These are phyloP conservation scores for Neopestalotiopsis clavispora DNA, from an alignment of 2,329 filamentous ascomycete genomes.

Conservation along the genomic window DNA sequence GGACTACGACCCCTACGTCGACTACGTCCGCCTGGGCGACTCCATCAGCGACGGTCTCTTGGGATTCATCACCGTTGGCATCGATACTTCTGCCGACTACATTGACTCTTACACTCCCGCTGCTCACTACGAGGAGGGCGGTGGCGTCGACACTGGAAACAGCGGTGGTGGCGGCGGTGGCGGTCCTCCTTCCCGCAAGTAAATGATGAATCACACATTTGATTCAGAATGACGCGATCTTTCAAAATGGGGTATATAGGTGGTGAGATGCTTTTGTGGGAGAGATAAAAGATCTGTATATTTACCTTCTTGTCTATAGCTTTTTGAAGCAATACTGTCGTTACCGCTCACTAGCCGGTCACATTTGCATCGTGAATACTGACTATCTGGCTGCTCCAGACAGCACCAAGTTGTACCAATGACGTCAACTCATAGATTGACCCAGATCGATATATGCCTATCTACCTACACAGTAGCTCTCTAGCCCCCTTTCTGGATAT, in stretches of 20 bases:
- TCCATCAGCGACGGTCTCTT: conserved; percentile 13
- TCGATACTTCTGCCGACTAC: conserved; percentile 24
- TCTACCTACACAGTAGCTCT: too few species aligned
- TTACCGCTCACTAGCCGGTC: neutral
- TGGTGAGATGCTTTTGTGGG: neutral
- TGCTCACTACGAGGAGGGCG: conserved; percentile 32
- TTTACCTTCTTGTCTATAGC: neutral
- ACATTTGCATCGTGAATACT: neutral
- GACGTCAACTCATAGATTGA: neutral
- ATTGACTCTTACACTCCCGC: conserved; percentile 25
- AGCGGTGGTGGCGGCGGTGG: conserved; percentile 22
- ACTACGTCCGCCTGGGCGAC: conserved; percentile 16
- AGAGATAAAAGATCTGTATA: neutral
- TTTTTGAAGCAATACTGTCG: conserved; percentile 4
- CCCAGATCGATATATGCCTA: neutral
- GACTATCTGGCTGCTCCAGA: neutral
- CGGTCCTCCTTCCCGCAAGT: conserved; percentile 8
- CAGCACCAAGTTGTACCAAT: neutral
- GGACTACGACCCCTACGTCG: conserved; percentile 14
- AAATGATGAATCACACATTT: neutral
- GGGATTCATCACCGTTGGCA: conserved; percentile 14
- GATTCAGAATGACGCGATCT: neutral
- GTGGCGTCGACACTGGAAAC: conserved; percentile 28
- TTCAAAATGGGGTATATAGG: neutral
- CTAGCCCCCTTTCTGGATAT: neutral